Evolutionary conservation across 257 asterid species (phyloP), one percentile per base, ranked within the genome.

Genomic region (Rubia yunnanensis): DNA sequence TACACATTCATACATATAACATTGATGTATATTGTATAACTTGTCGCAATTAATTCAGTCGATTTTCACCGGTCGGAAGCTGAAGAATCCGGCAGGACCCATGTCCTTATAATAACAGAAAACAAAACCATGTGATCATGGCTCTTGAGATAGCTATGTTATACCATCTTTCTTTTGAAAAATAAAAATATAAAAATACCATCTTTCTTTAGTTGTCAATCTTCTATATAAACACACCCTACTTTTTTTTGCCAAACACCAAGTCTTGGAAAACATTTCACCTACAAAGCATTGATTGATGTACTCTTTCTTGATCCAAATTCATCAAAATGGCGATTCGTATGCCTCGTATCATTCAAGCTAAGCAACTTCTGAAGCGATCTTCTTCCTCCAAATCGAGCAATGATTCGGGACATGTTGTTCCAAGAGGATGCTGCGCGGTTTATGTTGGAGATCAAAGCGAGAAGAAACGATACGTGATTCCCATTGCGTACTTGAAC

Each of bases 401-500:
- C 60, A 54, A 7, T 11, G 32, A 50, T 22, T 41, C 63, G 7
- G 8, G 0, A 24, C n/a, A n/a, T n/a, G 73, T 36, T 35, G 78
- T 69, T 46, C 78, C 78, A 3, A 64, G 30, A 26, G 75, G 74
- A 11, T 52, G 22, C 5, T 15, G 63, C 15, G 60, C 20, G 1
- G 50, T 44, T 7, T 44, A 44, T 44, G 50, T 44, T 44, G 50
- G 50, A 44, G 50, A n/a, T n/a, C n/a, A 44, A 44, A 44, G 50
- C 1, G 50, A 44, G 1, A n/a, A 44, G 8, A 44, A 44, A 20
- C 50, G 50, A 15, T 20, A 44, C 8, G 50, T 44, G 50, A 15
- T 44, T 44, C 50, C 2, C 15, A 46, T 84, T 35, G 75, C 84
- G 3, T 82, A 73, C 70, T 36, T 84, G 71, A 84, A 69, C n/a